These are phyloP conservation scores for Polygonum maritimum DNA, from an alignment of 148 eudicot species.

Conservation along the genomic window DNA sequence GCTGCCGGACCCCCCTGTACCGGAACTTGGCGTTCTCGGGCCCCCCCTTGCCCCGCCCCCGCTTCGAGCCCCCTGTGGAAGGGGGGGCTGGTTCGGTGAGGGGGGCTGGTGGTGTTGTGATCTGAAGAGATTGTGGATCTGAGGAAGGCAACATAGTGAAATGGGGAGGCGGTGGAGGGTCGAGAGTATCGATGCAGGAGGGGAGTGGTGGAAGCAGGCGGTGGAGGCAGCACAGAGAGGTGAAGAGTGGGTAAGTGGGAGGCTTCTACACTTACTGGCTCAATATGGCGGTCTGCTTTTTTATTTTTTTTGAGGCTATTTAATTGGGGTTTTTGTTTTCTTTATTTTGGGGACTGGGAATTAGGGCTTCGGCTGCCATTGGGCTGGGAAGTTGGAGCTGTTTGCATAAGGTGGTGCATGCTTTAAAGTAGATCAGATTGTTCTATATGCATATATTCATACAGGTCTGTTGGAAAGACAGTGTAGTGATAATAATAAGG, in stretches of 20 bases:
- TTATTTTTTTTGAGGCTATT: background rate
- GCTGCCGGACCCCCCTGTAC: constrained; percentile 79
- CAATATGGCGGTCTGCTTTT: background rate
- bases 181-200: background rate
- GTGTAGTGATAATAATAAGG: no score
- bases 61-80: constrained; percentile 16
- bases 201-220: background rate
- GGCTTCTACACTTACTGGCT: background rate
- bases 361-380: no score
- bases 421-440: no score
- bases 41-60: constrained; percentile 60
- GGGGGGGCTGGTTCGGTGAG: constrained; percentile 17
- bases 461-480: no score
- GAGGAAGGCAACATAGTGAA: background rate
- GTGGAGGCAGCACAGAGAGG: constrained; percentile 1
- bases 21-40: constrained; percentile 69
- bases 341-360: no score
- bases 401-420: no score
- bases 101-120: background rate
- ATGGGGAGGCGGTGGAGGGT: background rate
- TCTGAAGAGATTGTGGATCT: background rate
- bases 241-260: background rate
- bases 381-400: no score
- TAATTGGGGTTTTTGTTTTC: background rate
- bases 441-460: no score